Evolutionary conservation across 2,329 filamentous ascomycete species (phyloP).

Genomic region (Fusarium hostae): DNA sequence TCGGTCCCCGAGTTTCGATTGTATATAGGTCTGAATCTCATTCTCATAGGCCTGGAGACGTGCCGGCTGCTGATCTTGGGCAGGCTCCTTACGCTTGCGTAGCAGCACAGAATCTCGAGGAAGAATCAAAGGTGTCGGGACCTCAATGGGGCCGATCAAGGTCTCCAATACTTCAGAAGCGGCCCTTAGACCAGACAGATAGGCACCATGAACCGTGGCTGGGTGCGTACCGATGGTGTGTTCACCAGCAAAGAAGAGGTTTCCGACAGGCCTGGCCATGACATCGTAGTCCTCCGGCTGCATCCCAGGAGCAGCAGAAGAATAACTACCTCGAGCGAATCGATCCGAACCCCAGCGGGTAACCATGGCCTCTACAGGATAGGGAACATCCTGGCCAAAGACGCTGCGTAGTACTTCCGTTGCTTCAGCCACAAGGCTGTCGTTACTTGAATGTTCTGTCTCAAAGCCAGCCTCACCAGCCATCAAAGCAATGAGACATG

Average conservation of each 20-base stretch:
- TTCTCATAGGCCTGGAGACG: slow-evolving; percentile 68
- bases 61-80: slow-evolving; percentile 61
- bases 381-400: slow-evolving; percentile 77
- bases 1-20: slow-evolving; percentile 74
- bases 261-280: slow-evolving; percentile 87
- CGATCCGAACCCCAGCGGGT: slow-evolving; percentile 92
- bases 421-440: slow-evolving; percentile 82
- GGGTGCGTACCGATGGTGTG: slow-evolving; percentile 96
- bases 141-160: slow-evolving; percentile 82
- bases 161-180: slow-evolving; percentile 86
- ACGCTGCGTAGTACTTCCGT: slow-evolving; percentile 80
- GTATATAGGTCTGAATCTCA: slow-evolving; percentile 63
- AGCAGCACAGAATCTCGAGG: slow-evolving; percentile 65
- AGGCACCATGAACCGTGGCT: slow-evolving; percentile 96
- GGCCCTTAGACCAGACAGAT: slow-evolving; percentile 89
- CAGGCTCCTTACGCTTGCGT: slow-evolving; percentile 66
- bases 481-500: slow-evolving; percentile 91
- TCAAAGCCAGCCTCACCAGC: slow-evolving; percentile 93
- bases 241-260: slow-evolving; percentile 94
- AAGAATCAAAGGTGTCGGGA: slow-evolving; percentile 80
- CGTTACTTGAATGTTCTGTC: slow-evolving; percentile 80
- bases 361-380: slow-evolving; percentile 85
- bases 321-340: slow-evolving; percentile 95
- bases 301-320: slow-evolving; percentile 87
- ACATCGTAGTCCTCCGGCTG: slow-evolving; percentile 88